Conservation (phyloP, 225 moss, liverwort and hornwort genomes). For the Physcomitrium patens region DNA sequence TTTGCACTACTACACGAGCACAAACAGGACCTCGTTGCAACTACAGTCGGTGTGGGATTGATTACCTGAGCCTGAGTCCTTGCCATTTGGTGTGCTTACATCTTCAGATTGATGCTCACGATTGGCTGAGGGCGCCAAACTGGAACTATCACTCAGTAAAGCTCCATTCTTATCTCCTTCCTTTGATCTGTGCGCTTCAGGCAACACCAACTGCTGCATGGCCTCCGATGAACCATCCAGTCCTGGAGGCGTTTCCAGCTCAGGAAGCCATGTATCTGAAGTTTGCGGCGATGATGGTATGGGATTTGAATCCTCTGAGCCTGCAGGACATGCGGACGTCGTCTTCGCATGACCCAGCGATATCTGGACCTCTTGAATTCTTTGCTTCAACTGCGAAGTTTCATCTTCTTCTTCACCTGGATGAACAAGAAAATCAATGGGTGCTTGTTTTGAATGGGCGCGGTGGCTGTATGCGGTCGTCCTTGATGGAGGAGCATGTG, state of each 20-base stretch:
- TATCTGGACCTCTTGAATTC: slow-evolving; percentile 16
- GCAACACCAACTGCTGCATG: slow-evolving; percentile 33
- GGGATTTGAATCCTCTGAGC: slow-evolving; percentile 31
- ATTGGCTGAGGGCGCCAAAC: slow-evolving; percentile 32
- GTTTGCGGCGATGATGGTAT: slow-evolving; percentile 36
- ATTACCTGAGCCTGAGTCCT: slow-evolving; percentile 26
- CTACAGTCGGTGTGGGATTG: neutral
- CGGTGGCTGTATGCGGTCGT: slow-evolving; percentile 11
- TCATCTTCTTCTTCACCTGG: slow-evolving; percentile 23
- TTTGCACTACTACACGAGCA: too few relatives aligned
- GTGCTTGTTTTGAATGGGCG: slow-evolving; percentile 12
- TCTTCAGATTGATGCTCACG: slow-evolving; percentile 28
- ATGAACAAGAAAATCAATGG: slow-evolving; percentile 15
- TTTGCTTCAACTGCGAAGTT: neutral
- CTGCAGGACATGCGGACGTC: slow-evolving; percentile 26
- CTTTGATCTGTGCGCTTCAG: slow-evolving; percentile 23
- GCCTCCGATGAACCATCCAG: neutral
- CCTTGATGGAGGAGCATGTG: slow-evolving; percentile 24
- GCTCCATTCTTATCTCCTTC: slow-evolving; percentile 25
- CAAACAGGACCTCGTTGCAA: neutral
- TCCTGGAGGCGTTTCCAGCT: slow-evolving; percentile 18
- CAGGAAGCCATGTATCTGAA: slow-evolving; percentile 38
- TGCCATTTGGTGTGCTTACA: neutral
- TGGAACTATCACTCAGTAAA: slow-evolving; percentile 27
- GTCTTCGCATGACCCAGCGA: neutral